phyloP scores from a whole-genome alignment of 495 filamentous ascomycete genomes.

The Penicillium salamii region DNA sequence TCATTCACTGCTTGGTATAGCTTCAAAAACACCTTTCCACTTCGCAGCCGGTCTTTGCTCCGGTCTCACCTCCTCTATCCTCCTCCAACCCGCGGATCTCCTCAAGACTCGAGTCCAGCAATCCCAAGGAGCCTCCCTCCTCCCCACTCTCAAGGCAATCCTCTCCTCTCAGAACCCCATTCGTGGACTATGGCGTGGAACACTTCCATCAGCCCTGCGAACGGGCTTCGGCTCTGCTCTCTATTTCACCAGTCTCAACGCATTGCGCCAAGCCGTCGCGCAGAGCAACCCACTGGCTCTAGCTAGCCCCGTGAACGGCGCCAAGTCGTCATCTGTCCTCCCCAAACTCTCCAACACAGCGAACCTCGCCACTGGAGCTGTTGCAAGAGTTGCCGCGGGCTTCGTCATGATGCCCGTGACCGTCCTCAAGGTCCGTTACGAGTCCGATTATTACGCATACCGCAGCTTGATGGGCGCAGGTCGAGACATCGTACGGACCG shows the following conservation, averaged over 20 bases:
- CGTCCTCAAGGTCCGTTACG: conserved; percentile 94
- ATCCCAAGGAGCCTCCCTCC: conserved; percentile 60
- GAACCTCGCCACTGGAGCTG: conserved; percentile 81
- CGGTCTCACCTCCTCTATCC: conserved; percentile 78
- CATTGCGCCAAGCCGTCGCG: conserved; percentile 69
- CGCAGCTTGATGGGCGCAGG: conserved; percentile 69
- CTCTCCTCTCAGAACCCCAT: conserved; percentile 58
- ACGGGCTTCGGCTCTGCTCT: conserved; percentile 91
- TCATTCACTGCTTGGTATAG: conserved; percentile 11
- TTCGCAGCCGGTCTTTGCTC: conserved; percentile 86
- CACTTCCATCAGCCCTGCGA: conserved; percentile 83
- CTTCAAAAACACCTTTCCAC: conserved; percentile 64
- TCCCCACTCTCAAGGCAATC: conserved; percentile 68
- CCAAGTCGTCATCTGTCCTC: conserved; percentile 65
- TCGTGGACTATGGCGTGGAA: conserved; percentile 88
- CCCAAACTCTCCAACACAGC: conserved; percentile 81
- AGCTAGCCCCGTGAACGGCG: conserved; percentile 14
- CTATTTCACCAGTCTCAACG: conserved; percentile 89
- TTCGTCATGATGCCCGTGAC: conserved; percentile 96
- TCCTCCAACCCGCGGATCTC: conserved; percentile 94
- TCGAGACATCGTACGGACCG: conserved; percentile 67
- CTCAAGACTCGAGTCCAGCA: conserved; percentile 91
- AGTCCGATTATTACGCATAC: conserved; percentile 82
- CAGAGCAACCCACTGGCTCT: conserved; percentile 28
- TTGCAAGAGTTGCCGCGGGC: conserved; percentile 79